A percentile compares a stretch with the other conserved stretches of the same genome.
These are phyloP conservation scores for Nigrospora osmanthi DNA, from an alignment of 2,329 filamentous ascomycete genomes.

Conservation along the genomic window DNA sequence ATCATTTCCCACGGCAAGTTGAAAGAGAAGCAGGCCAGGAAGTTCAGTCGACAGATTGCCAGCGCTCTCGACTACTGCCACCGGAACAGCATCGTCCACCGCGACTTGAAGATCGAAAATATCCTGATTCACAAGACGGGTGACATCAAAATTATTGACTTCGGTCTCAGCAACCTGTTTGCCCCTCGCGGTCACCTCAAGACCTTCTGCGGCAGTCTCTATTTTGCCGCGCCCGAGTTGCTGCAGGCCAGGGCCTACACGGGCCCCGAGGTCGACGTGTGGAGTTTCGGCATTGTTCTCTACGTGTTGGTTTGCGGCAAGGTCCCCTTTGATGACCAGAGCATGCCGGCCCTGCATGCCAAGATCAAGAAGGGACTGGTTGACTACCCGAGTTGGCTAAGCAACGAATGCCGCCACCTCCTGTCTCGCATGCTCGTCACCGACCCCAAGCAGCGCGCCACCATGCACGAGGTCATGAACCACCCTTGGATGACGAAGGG, in stretches of 20 bases:
- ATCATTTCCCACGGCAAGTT: conserved; percentile 97
- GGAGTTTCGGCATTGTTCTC: conserved; percentile 97
- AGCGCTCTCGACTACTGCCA: conserved; percentile 97
- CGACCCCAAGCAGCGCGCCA: conserved; percentile 79
- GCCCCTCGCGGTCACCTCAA: conserved; percentile 78
- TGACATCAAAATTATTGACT: conserved; percentile 99
- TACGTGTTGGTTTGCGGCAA: conserved; percentile 97
- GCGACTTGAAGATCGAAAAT: conserved; percentile 97
- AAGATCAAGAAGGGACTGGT: conserved; percentile 98
- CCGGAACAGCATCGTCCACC: conserved; percentile 94
- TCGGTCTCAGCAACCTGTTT: conserved; percentile 94
- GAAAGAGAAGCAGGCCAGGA: conserved; percentile 96
- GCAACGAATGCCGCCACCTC: conserved; percentile 83
- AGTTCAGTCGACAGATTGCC: conserved; percentile 95
- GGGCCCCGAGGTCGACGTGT: conserved; percentile 93
- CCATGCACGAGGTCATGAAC: conserved; percentile 82
- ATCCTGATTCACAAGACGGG: conserved; percentile 98
- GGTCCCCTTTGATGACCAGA: conserved; percentile 97
- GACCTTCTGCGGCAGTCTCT: conserved; percentile 95
- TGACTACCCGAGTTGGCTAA: conserved; percentile 91
- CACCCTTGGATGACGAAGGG: conserved; percentile 97
- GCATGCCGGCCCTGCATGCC: conserved; percentile 94
- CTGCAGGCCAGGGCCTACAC: conserved; percentile 91
- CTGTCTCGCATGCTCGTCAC: conserved; percentile 95
- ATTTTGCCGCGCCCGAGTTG: conserved; percentile 93